Evolutionary conservation across 331 rosid species (phyloP).

Genomic region (Pyracantha coccinea): DNA sequence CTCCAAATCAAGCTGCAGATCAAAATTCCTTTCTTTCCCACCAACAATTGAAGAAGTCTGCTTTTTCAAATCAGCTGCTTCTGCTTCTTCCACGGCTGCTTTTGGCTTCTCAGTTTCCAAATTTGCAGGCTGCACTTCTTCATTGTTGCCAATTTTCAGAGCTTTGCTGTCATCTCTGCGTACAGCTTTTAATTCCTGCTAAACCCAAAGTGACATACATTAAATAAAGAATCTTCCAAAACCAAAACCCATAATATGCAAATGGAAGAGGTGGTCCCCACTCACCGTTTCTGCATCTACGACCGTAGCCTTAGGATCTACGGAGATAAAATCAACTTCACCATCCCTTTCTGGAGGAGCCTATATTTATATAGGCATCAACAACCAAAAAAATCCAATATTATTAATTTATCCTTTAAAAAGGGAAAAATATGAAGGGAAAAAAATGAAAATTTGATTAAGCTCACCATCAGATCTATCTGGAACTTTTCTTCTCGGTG

Average conservation of each 20-base stretch:
- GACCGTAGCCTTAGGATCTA: constrained; percentile 42
- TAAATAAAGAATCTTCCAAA: not conserved
- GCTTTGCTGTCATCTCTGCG: constrained; percentile 43
- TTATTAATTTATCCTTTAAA: not conserved
- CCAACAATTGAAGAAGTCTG: not conserved
- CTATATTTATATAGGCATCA: constrained; percentile 20
- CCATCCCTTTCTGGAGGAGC: constrained; percentile 85
- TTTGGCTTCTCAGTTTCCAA: constrained; percentile 42
- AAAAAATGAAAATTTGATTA: not conserved
- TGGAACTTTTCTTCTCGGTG: constrained; percentile 73
- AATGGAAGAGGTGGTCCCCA: constrained; percentile 27
- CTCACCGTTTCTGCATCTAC: constrained; percentile 62
- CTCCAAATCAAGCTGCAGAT: constrained; percentile 68
- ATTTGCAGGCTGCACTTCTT: constrained; percentile 15
- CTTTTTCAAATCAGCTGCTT: constrained; percentile 32
- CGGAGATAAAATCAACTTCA: constrained; percentile 45
- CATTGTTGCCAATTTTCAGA: constrained; percentile 38
- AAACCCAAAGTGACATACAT: constrained; percentile 8
- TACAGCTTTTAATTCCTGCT: constrained; percentile 57
- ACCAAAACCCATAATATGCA: constrained; percentile 1
- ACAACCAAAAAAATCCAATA: not conserved
- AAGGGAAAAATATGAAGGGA: not conserved
- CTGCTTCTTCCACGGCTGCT: constrained; percentile 33
- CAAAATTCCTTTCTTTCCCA: constrained; percentile 51
- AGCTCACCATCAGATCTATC: constrained; percentile 92